phyloP scores from a whole-genome alignment of 176 grass and related monocot species.

The Cenchrus purpureus region DNA sequence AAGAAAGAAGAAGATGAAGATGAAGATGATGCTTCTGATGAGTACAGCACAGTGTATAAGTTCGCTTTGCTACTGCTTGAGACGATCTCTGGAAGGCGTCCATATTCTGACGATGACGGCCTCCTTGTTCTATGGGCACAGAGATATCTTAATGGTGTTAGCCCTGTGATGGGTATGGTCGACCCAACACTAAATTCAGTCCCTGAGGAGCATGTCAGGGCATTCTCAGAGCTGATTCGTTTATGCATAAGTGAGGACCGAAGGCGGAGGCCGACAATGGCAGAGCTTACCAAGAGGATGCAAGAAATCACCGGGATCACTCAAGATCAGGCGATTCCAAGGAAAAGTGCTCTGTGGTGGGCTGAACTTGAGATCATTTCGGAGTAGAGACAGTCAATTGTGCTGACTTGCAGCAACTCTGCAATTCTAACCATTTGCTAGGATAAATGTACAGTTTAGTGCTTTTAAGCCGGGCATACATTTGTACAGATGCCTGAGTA shows the following conservation, averaged over 20 bases:
- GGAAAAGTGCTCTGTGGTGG: constrained; percentile 72
- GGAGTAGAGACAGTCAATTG: constrained; percentile 15
- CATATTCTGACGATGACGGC: constrained; percentile 77
- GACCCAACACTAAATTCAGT: constrained; percentile 74
- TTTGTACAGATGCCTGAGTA: constrained; percentile 40
- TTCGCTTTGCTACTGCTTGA: constrained; percentile 89
- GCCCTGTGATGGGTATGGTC: constrained; percentile 64
- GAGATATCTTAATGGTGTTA: constrained; percentile 69
- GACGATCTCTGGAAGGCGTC: constrained; percentile 84
- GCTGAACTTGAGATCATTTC: constrained; percentile 88
- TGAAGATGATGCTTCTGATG: constrained; percentile 40
- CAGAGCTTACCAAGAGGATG: constrained; percentile 61
- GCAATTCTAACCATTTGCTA: background rate
- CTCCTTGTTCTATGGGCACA: constrained; percentile 85
- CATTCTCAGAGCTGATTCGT: constrained; percentile 58
- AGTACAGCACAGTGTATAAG: constrained; percentile 61
- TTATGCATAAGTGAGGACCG: constrained; percentile 61
- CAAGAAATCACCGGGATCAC: constrained; percentile 68
- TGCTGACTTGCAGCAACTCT: background rate
- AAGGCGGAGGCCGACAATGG: constrained; percentile 52
- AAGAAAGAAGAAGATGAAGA: constrained; percentile 46
- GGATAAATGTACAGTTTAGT: constrained; percentile 40
- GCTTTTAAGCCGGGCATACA: constrained; percentile 17
- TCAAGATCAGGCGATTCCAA: constrained; percentile 56
- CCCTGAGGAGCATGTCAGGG: constrained; percentile 51